Evolutionary conservation across 495 filamentous ascomycete species (phyloP), one percentile per base, ranked within the genome.

Genomic region (Tuber indicum): DNA sequence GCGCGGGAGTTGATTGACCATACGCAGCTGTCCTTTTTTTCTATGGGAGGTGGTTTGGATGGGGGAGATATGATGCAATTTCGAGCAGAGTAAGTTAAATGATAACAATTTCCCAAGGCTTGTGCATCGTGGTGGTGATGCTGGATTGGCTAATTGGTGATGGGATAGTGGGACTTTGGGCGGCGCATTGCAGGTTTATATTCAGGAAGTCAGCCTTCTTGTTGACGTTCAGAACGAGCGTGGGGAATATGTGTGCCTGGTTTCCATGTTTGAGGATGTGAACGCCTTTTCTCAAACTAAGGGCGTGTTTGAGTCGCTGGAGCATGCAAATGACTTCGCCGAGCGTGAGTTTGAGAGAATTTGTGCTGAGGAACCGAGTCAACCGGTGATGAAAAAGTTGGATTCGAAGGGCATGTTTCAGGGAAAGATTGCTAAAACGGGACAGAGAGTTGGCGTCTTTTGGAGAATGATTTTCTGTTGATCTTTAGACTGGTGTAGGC

Each of bases 271-370:
- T 19, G 58, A 36, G 58, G 58, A 66, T 66, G 58, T 66, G 10
- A 66, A 36, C 5, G 58, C 58, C 0, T 19, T 32, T 66, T 66
- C 58, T 36, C 32, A 66, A 12, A 66, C 26, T 5, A 66, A 66
- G 36, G 58, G 58, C 58, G 58, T 66, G 58, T 66, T 66, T 36
- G 58, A 66, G 14, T 66, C 32, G 58, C 58, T 66, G 14, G 58
- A 66, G 58, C 58, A 66, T 66, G 58, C 58, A 36, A 66, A 66
- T 66, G 14, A 66, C 58, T 66, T 66, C 17, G 58, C 58, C 17
- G 58, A 66, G 58, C 58, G 58, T 36, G 58, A 66, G 26, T 36
- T 32, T 32, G 58, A 66, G 58, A 36, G 26, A 66, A 66, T 66
- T 36, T 12, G 58, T 36, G 12, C 58, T 19, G 58, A 66, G 58